Percentiles rank a stretch among this genome's conserved stretches.
Evolutionary conservation across 768 basidiomycete species (phyloP).

Genomic region (Termitomyces bulborhizus): DNA sequence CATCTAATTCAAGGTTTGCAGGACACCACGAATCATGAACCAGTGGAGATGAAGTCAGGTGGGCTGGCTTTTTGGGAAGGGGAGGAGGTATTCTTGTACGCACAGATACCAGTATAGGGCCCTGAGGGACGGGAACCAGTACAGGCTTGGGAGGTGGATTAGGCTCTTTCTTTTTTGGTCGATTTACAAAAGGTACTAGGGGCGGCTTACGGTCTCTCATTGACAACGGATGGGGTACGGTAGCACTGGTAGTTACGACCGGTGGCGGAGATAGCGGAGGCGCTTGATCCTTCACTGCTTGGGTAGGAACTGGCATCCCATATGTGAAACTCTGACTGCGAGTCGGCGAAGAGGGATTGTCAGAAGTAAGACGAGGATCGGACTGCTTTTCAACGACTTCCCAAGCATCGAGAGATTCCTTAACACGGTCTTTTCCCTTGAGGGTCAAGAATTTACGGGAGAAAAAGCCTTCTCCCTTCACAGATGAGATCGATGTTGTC

Average conservation of each 20-base stretch:
- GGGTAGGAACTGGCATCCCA: constrained; percentile 12
- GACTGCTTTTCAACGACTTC: constrained; percentile 33
- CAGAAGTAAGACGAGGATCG: constrained; percentile 19
- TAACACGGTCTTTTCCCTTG: constrained; percentile 34
- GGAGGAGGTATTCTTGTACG: constrained; percentile 22
- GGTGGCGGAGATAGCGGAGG: constrained; percentile 3
- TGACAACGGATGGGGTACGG: constrained; percentile 14
- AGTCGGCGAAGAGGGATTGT: constrained; percentile 20
- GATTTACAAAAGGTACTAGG: constrained; percentile 19
- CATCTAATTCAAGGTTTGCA: constrained; percentile 3
- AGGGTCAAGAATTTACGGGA: constrained; percentile 31
- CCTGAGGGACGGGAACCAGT: constrained; percentile 12
- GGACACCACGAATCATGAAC: constrained; percentile 18
- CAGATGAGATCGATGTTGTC: constrained; percentile 28
- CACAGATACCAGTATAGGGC: constrained; percentile 25
- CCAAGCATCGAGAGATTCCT: constrained; percentile 37
- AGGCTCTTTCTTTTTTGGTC: constrained; percentile 16
- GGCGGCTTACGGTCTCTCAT: constrained; percentile 22
- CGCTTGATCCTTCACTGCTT: constrained; percentile 2
- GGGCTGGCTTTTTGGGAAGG: constrained; percentile 17
- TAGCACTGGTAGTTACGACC: constrained; percentile 4
- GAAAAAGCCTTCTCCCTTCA: constrained; percentile 25
- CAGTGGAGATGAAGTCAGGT: constrained; percentile 22
- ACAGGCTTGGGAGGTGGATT: constrained; percentile 14
- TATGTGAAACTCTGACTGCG: constrained; percentile 23